These are phyloP conservation scores for Neopestalotiopsis sp. DNA, from an alignment of 2,329 filamentous ascomycete genomes.

Conservation along the genomic window DNA sequence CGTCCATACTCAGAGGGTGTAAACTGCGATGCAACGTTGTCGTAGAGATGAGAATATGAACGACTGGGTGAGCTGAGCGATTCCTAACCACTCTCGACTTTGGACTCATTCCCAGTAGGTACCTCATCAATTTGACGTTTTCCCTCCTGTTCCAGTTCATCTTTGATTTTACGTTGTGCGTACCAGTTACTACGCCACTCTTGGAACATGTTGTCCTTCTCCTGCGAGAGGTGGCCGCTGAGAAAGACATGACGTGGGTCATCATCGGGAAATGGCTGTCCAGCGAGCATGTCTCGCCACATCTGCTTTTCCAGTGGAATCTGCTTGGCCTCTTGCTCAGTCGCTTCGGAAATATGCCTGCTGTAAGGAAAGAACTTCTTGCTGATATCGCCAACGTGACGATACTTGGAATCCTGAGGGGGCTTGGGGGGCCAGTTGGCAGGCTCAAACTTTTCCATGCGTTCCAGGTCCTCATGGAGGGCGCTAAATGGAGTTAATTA, in stretches of 20 bases:
- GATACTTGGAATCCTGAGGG: conserved; percentile 9
- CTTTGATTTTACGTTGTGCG: not conserved
- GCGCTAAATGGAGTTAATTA: not conserved
- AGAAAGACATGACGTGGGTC: conserved; percentile 13
- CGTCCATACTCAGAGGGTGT: not conserved
- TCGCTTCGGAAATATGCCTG: not conserved
- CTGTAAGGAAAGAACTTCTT: not conserved
- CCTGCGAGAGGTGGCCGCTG: not conserved
- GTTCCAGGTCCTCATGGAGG: conserved; percentile 13
- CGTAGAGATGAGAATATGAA: not conserved
- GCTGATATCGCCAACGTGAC: conserved; percentile 8
- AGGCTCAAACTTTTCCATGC: conserved; percentile 12
- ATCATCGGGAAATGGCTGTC: conserved; percentile 9
- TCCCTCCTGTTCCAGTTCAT: not conserved
- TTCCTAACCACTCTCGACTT: not conserved
- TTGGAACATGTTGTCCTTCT: conserved; percentile 3
- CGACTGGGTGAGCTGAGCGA: not conserved
- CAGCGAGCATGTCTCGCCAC: conserved; percentile 11
- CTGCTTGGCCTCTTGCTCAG: not conserved
- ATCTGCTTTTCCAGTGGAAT: conserved; percentile 13
- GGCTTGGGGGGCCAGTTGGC: conserved; percentile 18
- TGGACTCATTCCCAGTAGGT: not conserved
- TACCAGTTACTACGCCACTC: conserved; percentile 18
- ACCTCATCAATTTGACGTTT: not conserved
- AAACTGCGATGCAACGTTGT: not conserved